A percentile compares a stretch with the other conserved stretches of the same genome.
phyloP scores from a whole-genome alignment of 2,329 filamentous ascomycete genomes.

The Trichophyton equinum region DNA sequence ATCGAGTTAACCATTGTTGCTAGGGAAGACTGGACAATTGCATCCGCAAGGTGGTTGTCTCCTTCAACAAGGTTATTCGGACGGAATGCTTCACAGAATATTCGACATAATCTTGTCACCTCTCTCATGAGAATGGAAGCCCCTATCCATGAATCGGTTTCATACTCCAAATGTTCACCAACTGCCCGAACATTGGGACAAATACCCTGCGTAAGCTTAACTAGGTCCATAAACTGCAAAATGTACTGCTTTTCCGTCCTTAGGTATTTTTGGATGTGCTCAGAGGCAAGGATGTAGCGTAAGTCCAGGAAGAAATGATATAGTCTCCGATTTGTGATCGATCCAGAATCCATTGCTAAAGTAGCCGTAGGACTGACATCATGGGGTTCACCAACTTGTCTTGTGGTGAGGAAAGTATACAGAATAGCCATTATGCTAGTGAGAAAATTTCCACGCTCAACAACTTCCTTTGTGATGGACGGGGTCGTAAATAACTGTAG shows the following conservation, averaged over 20 bases:
- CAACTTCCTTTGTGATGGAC: slow-evolving; percentile 89
- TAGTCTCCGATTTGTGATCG: slow-evolving; percentile 86
- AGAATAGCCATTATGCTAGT: slow-evolving; percentile 91
- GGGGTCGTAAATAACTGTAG: slow-evolving; percentile 94
- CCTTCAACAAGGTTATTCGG: slow-evolving; percentile 53
- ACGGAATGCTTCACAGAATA: slow-evolving; percentile 77
- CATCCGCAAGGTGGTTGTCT: slow-evolving; percentile 54
- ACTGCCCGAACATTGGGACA: slow-evolving; percentile 87
- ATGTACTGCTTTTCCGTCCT: slow-evolving; percentile 76
- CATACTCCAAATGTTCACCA: slow-evolving; percentile 94
- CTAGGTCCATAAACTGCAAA: slow-evolving; percentile 85
- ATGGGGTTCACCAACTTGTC: slow-evolving; percentile 88
- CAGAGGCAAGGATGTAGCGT: slow-evolving; percentile 77
- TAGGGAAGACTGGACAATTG: slow-evolving; percentile 55
- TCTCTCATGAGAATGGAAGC: slow-evolving; percentile 88
- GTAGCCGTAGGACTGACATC: slow-evolving; percentile 77
- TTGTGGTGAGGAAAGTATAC: slow-evolving; percentile 90
- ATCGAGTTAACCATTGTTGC: slow-evolving; percentile 79
- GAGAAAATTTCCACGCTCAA: slow-evolving; percentile 88
- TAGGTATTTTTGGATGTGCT: slow-evolving; percentile 75
- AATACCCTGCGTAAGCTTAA: slow-evolving; percentile 93
- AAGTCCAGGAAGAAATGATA: slow-evolving; percentile 97
- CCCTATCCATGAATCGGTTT: slow-evolving; percentile 96
- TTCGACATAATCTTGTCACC: slow-evolving; percentile 81
- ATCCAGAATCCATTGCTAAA: slow-evolving; percentile 83